These are phyloP conservation scores for Pestalotiopsis sp. DNA, from an alignment of 2,329 filamentous ascomycete species.

Conservation along the genomic window DNA sequence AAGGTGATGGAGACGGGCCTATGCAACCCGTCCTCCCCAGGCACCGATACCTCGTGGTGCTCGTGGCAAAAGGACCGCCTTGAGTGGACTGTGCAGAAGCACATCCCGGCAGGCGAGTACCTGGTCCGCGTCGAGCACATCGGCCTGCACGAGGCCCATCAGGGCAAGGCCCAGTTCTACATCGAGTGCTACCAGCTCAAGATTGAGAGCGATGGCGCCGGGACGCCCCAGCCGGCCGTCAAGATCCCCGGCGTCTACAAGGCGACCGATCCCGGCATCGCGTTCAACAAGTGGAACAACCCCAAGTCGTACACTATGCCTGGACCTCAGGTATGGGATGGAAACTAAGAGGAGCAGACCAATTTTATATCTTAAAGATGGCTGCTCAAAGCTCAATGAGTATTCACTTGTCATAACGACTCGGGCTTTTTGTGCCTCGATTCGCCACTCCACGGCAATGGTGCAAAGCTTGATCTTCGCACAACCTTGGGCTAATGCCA, in stretches of 20 bases:
- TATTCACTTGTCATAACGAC: too few species aligned
- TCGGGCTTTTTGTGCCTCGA: too few species aligned
- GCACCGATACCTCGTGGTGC: slow-evolving; percentile 15
- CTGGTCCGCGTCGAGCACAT: slow-evolving; percentile 6
- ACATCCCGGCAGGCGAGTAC: slow-evolving; percentile 1
- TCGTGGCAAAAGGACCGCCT: slow-evolving; percentile 16
- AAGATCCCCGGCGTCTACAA: slow-evolving; percentile 41
- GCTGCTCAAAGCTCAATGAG: background rate
- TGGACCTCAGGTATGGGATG: slow-evolving; percentile 14
- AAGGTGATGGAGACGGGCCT: slow-evolving; percentile 18
- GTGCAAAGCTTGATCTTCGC: too few species aligned
- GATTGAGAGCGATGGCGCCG: slow-evolving; percentile 40
- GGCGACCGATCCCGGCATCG: slow-evolving; percentile 15
- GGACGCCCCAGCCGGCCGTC: slow-evolving; percentile 38
- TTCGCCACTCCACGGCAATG: too few species aligned
- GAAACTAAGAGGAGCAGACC: background rate
- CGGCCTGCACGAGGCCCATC: background rate
- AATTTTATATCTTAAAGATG: background rate
- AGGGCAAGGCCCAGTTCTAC: slow-evolving; percentile 37
- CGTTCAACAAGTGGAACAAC: slow-evolving; percentile 17
- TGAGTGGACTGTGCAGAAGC: background rate
- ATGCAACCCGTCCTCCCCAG: slow-evolving; percentile 20
- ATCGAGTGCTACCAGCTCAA: slow-evolving; percentile 44
- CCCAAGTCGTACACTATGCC: slow-evolving; percentile 14
- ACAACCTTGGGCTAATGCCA: too few species aligned